phyloP scores from a whole-genome alignment of 1,284 basidiomycete genomes.

The Boletus smithii region DNA sequence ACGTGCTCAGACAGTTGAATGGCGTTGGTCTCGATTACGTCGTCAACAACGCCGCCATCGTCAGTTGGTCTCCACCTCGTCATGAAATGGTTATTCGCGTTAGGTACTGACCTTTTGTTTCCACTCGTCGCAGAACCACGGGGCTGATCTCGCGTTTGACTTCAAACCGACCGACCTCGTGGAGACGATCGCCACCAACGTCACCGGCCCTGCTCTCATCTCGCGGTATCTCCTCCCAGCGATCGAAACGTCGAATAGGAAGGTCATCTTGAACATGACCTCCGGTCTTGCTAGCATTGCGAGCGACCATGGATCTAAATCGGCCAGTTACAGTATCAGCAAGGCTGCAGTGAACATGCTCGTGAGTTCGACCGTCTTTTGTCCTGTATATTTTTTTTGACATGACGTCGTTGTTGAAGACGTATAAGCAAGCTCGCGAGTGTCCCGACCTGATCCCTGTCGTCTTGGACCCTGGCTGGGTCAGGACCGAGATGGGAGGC shows the following conservation, averaged over 20 bases:
- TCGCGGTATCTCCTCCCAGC: conserved; percentile 35
- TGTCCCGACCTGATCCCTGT: conserved; percentile 32
- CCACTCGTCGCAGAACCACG: no score
- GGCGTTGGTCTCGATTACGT: conserved; percentile 37
- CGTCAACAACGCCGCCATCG: conserved; percentile 41
- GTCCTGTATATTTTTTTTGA: neutral
- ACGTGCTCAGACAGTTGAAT: conserved; percentile 29
- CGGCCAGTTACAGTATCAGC: conserved; percentile 31
- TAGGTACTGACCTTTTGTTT: neutral
- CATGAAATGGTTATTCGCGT: no score
- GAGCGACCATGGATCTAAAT: conserved; percentile 25
- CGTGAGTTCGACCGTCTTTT: conserved; percentile 21
- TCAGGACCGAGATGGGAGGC: conserved; percentile 33
- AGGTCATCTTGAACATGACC: conserved; percentile 39
- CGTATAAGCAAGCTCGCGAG: conserved; percentile 36
- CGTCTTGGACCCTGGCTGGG: conserved; percentile 36
- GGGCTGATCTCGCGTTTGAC: conserved; percentile 28
- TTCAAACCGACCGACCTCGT: conserved; percentile 25
- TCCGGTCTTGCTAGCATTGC: conserved; percentile 37
- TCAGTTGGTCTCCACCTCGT: conserved; percentile 16
- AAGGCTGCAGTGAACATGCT: conserved; percentile 40
- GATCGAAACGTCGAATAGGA: conserved; percentile 35
- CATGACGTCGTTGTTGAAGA: conserved; percentile 17
- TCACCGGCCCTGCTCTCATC: conserved; percentile 39
- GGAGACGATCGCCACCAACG: conserved; percentile 33